Percentiles rank a stretch among this genome's conserved stretches.
Evolutionary conservation across 2,329 filamentous ascomycete genomes (phyloP).

Genomic region (Cordyceps javanica): DNA sequence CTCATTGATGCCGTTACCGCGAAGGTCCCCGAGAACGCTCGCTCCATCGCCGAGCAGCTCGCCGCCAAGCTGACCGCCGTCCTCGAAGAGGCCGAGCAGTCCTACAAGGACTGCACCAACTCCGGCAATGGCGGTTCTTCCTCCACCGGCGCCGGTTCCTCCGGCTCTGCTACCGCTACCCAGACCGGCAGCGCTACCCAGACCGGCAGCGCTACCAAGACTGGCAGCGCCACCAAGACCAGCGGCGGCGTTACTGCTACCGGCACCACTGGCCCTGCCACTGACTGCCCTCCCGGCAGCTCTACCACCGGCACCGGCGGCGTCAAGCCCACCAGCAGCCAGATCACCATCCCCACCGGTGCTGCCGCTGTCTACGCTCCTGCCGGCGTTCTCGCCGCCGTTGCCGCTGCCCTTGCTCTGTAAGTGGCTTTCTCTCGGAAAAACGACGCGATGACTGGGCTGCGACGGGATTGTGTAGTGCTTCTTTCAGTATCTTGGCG

Average conservation of each 20-base stretch:
- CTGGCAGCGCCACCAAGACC: neutral
- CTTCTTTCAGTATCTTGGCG: neutral
- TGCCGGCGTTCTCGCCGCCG: slow-evolving; percentile 11
- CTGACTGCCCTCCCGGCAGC: neutral
- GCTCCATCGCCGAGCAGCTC: slow-evolving; percentile 20
- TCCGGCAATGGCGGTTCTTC: neutral
- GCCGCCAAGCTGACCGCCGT: slow-evolving; percentile 17
- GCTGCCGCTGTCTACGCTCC: slow-evolving; percentile 10
- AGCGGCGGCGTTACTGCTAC: neutral
- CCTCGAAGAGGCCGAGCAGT: slow-evolving; percentile 8
- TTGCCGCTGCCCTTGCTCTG: slow-evolving; percentile 13
- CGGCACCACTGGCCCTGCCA: neutral
- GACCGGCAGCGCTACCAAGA: slow-evolving; percentile 10
- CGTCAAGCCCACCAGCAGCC: slow-evolving; percentile 11
- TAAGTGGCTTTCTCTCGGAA: slow-evolving; percentile 8
- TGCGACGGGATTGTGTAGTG: neutral
- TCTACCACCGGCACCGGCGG: slow-evolving; percentile 10
- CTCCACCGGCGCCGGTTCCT: neutral
- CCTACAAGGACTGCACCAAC: slow-evolving; percentile 12
- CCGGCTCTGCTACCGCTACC: neutral
- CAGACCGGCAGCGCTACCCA: neutral
- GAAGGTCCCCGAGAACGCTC: slow-evolving; percentile 21
- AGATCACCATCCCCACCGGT: slow-evolving; percentile 2
- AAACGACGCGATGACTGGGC: slow-evolving; percentile 8
- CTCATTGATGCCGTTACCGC: slow-evolving; percentile 22